Evolutionary conservation across 164 flowering plant species (phyloP).

Genomic region (Berberis thunbergii): DNA sequence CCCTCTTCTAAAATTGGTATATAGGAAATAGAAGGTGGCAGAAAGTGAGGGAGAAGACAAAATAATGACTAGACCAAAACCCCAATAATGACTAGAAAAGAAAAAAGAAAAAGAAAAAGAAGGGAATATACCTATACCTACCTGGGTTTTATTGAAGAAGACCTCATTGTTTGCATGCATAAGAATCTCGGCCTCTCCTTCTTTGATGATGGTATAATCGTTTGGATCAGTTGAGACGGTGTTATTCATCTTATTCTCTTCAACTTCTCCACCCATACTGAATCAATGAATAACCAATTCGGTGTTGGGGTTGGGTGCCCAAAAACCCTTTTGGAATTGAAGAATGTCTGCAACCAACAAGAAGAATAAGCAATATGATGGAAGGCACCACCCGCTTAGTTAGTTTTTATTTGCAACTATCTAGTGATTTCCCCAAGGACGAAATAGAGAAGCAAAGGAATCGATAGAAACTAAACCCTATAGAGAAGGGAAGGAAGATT

Average conservation of each 20-base stretch:
- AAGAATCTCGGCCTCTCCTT: conserved; percentile 97
- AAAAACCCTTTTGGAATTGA: too few species aligned
- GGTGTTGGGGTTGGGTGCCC: too few species aligned
- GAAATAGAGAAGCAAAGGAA: too few species aligned
- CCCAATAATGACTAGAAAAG: background rate
- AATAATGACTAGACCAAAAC: background rate
- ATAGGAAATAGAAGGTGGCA: background rate
- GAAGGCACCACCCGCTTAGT: too few species aligned
- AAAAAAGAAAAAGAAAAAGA: background rate
- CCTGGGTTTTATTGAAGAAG: conserved; percentile 93
- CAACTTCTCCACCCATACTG: background rate
- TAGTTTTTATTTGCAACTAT: too few species aligned
- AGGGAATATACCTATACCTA: conserved; percentile 32
- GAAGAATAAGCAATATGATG: too few species aligned
- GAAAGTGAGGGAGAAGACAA: background rate
- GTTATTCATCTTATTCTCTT: conserved; percentile 6
- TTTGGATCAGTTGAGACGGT: conserved; percentile 35
- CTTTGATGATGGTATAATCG: conserved; percentile 71
- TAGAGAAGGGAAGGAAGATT: too few species aligned
- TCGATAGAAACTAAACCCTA: too few species aligned
- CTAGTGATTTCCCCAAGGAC: too few species aligned
- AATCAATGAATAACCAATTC: too few species aligned
- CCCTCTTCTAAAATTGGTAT: too few species aligned
- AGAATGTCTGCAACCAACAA: too few species aligned
- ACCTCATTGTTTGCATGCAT: conserved; percentile 90